These are phyloP conservation scores for Fraxinus cuspidata DNA, from an alignment of 257 asterid genomes.

Conservation along the genomic window DNA sequence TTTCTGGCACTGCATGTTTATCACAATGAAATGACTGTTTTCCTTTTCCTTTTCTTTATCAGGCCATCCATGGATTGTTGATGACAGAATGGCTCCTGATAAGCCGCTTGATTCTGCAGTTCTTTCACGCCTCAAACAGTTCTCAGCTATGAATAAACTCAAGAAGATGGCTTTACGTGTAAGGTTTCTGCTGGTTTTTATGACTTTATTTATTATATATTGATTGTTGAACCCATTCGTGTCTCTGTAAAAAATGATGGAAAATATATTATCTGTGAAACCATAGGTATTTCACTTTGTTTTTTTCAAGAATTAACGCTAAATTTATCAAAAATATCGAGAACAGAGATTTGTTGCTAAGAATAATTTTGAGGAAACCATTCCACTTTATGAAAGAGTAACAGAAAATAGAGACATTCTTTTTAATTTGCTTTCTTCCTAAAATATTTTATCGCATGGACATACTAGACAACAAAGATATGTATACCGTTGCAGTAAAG, in stretches of 20 bases:
- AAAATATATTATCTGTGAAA: not conserved
- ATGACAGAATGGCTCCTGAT: slow-evolving; percentile 76
- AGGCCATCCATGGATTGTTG: slow-evolving; percentile 86
- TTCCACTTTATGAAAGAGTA: not conserved
- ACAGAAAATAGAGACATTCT: not conserved
- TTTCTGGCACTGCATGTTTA: not conserved
- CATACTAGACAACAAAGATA: not conserved
- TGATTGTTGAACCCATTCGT: not conserved
- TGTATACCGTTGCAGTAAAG: not conserved
- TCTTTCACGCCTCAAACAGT: slow-evolving; percentile 80
- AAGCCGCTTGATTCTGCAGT: slow-evolving; percentile 88
- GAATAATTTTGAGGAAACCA: not conserved
- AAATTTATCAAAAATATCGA: not conserved
- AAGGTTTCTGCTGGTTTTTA: slow-evolving; percentile 25
- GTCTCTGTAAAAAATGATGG: not conserved
- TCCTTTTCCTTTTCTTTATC: slow-evolving; percentile 16
- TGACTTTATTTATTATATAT: not conserved
- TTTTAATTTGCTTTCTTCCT: not conserved
- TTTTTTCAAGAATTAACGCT: not conserved
- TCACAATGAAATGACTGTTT: not conserved
- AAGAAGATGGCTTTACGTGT: slow-evolving; percentile 88
- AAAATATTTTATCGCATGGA: not conserved
- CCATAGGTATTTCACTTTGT: not conserved
- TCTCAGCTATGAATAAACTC: slow-evolving; percentile 84
- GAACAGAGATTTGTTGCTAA: not conserved